These are phyloP conservation scores for Nakaseomyces glabratus DNA, from an alignment of 1,139 yeast genomes.

Conservation along the genomic window DNA sequence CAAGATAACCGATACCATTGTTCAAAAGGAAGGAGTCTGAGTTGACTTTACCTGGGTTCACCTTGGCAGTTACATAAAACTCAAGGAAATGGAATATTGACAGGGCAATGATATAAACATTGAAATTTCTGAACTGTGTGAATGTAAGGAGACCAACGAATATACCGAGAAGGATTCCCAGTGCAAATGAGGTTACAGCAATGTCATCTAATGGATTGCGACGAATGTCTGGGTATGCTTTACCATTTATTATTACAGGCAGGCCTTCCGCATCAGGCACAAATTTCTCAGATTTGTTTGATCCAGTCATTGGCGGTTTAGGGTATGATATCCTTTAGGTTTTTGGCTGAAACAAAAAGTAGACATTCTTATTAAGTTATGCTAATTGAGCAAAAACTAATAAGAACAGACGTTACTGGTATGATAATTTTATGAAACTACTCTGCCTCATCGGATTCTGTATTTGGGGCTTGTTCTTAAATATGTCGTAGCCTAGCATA, in stretches of 20 bases:
- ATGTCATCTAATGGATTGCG: slow-evolving; percentile 33
- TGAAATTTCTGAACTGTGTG: slow-evolving; percentile 32
- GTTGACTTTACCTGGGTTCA: slow-evolving; percentile 56
- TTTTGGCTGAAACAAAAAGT: too few species aligned
- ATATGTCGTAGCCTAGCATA: too few species aligned
- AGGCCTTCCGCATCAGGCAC: slow-evolving; percentile 12
- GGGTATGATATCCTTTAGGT: too few species aligned
- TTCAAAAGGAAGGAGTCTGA: slow-evolving; percentile 69
- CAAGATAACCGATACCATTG: slow-evolving; percentile 57
- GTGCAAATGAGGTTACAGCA: slow-evolving; percentile 33
- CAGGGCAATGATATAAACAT: slow-evolving; percentile 45
- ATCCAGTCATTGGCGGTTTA: not conserved
- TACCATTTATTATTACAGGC: slow-evolving; percentile 16
- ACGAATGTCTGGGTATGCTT: slow-evolving; percentile 28
- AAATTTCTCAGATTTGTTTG: too few species aligned
- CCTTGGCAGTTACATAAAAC: slow-evolving; percentile 66
- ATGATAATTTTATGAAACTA: too few species aligned
- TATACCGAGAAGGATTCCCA: slow-evolving; percentile 37
- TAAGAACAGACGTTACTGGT: too few species aligned
- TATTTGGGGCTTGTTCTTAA: too few species aligned
- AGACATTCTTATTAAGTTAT: too few species aligned
- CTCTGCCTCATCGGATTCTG: too few species aligned
- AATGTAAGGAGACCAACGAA: slow-evolving; percentile 29
- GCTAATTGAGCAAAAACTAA: too few species aligned
- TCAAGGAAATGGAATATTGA: slow-evolving; percentile 72